Percentiles rank a stretch among this genome's conserved stretches.
Conservation (phyloP, 2,329 filamentous ascomycete species). For the Cercospora citrullina region DNA sequence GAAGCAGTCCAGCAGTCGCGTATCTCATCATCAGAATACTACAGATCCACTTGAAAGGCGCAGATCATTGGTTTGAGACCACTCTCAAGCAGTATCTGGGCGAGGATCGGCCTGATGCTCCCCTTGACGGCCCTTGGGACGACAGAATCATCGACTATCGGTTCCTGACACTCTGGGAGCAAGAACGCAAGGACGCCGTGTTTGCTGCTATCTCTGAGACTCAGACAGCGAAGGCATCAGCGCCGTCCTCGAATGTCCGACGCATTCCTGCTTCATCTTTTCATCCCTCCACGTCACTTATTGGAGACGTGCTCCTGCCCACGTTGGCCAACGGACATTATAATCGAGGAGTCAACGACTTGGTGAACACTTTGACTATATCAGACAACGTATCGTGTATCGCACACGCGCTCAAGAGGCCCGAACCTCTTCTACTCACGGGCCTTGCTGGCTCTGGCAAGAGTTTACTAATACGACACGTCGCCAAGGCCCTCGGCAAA, state of each 20-base stretch:
- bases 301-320: constrained; percentile 64
- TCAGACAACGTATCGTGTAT: constrained; percentile 69
- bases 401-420: constrained; percentile 64
- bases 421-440: constrained; percentile 74
- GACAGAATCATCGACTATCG: constrained; percentile 73
- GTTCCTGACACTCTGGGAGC: constrained; percentile 67
- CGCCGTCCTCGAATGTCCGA: constrained; percentile 3
- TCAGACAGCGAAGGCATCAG: neutral
- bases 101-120: constrained; percentile 47
- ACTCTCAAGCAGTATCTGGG: constrained; percentile 69
- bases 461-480: constrained; percentile 78
- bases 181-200: constrained; percentile 52
- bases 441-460: constrained; percentile 88
- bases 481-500: constrained; percentile 77
- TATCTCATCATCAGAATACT: constrained; percentile 83
- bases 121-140: constrained; percentile 72
- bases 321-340: constrained; percentile 52
- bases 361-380: constrained; percentile 73
- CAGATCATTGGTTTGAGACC: constrained; percentile 74
- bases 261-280: constrained; percentile 25
- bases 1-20: constrained; percentile 61
- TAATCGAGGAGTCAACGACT: constrained; percentile 39
- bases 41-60: constrained; percentile 73
- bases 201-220: neutral
- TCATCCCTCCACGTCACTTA: constrained; percentile 55